Conservation (phyloP, 306 rosid species). For the Quercus agrifolia region DNA sequence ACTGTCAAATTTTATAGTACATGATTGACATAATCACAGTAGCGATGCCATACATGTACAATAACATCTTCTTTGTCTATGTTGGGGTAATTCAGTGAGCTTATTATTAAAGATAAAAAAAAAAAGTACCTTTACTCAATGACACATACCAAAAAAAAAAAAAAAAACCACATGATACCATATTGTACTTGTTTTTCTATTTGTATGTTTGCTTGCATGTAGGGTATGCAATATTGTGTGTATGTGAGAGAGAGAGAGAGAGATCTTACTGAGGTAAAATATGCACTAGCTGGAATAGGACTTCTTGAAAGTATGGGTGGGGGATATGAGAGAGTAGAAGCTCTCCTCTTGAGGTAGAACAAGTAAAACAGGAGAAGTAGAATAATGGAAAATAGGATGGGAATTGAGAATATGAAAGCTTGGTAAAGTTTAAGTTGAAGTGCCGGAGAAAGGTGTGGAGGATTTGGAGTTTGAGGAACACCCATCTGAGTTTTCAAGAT, state of each 20-base stretch:
- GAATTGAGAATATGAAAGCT: slow-evolving; percentile 91
- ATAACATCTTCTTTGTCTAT: neutral
- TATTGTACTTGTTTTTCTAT: neutral
- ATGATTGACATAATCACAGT: neutral
- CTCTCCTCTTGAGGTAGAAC: slow-evolving; percentile 87
- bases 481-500: slow-evolving; percentile 37
- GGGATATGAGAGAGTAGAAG: slow-evolving; percentile 53
- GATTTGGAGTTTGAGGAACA: slow-evolving; percentile 44
- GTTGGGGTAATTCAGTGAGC: neutral
- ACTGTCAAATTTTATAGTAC: neutral
- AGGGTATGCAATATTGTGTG: neutral
- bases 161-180: neutral
- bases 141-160: neutral
- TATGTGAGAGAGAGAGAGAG: neutral
- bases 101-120: neutral
- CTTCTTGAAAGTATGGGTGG: slow-evolving; percentile 38
- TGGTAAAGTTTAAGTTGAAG: slow-evolving; percentile 85
- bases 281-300: slow-evolving; percentile 29
- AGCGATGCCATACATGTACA: neutral
- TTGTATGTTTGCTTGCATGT: slow-evolving; percentile 1
- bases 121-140: neutral
- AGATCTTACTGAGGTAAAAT: slow-evolving; percentile 44
- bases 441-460: slow-evolving; percentile 65
- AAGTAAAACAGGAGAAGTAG: slow-evolving; percentile 69
- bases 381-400: slow-evolving; percentile 79